Percentiles rank a stretch among this genome's conserved stretches.
These are phyloP conservation scores for Rheum nobile DNA, from an alignment of 148 eudicot genomes.

Conservation along the genomic window DNA sequence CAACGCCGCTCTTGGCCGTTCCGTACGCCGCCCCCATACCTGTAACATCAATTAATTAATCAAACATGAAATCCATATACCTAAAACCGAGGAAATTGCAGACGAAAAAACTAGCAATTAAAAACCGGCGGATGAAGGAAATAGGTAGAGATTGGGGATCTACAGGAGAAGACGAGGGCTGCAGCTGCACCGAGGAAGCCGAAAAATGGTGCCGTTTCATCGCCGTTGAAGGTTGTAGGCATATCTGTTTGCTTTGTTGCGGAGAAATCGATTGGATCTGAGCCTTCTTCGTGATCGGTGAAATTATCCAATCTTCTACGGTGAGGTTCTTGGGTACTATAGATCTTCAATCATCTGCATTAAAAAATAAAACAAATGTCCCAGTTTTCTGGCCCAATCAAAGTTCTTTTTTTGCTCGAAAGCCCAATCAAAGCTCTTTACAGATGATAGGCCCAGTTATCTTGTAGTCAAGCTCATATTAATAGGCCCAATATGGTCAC, in stretches of 20 bases:
- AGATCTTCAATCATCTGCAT: background rate
- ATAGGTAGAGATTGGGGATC: background rate
- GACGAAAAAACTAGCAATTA: background rate
- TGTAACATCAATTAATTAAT: background rate
- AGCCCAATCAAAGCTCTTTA: no score
- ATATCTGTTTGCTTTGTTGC: slow-evolving; percentile 6
- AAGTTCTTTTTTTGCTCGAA: no score
- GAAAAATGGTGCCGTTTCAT: slow-evolving; percentile 58
- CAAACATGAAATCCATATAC: background rate
- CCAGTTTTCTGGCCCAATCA: background rate
- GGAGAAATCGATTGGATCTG: slow-evolving; percentile 6
- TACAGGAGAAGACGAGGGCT: slow-evolving; percentile 56
- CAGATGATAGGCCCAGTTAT: background rate
- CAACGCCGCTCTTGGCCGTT: slow-evolving; percentile 17
- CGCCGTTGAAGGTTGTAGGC: slow-evolving; percentile 39
- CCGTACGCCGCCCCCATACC: slow-evolving; percentile 19
- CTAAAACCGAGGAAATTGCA: background rate
- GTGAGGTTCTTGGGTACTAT: background rate
- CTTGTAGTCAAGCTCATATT: no score
- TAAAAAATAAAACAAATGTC: background rate
- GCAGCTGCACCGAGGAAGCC: slow-evolving; percentile 56
- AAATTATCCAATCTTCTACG: background rate
- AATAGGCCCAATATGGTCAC: background rate
- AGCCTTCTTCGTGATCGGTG: background rate
- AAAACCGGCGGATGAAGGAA: background rate